These are phyloP conservation scores for Cercospora sesami DNA, from an alignment of 2,329 filamentous ascomycete species.

Conservation along the genomic window DNA sequence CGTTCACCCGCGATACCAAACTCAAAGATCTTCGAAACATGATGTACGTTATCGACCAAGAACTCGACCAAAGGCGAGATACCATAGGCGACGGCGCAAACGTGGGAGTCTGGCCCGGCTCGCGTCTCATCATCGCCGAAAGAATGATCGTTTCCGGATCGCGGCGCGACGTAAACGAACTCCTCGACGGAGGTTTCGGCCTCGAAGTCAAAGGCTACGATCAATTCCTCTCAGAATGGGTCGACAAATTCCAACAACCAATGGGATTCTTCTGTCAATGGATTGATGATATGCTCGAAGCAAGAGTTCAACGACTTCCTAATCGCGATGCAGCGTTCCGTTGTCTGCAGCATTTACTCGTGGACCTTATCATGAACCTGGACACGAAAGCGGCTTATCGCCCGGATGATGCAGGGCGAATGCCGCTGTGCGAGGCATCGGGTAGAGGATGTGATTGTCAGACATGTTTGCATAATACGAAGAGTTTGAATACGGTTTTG, in stretches of 20 bases:
- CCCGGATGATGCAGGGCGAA: not conserved
- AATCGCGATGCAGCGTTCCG: not conserved
- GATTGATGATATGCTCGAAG: slow-evolving; percentile 2
- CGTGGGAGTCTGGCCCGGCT: not conserved
- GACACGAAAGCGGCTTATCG: not conserved
- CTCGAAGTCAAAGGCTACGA: slow-evolving; percentile 1
- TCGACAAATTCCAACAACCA: not conserved
- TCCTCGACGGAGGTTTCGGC: not conserved
- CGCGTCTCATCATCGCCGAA: not conserved
- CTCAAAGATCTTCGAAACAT: not conserved
- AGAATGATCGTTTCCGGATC: not conserved
- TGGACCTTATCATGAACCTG: not conserved
- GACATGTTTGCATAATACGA: not conserved
- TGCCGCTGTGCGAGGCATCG: not conserved
- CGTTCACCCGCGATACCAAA: not conserved
- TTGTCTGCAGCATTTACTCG: not conserved
- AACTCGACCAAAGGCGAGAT: slow-evolving; percentile 1
- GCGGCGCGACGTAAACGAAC: not conserved
- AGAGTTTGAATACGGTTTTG: not conserved
- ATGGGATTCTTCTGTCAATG: not conserved
- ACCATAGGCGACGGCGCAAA: not conserved
- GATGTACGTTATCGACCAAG: not conserved
- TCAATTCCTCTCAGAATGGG: not conserved
- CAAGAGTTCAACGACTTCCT: not conserved
- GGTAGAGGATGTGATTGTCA: not conserved